Evolutionary conservation across 371 early-diverging fungal species (phyloP), one percentile per base, ranked within the genome.

Genomic region (Rhizopus microsporus): DNA sequence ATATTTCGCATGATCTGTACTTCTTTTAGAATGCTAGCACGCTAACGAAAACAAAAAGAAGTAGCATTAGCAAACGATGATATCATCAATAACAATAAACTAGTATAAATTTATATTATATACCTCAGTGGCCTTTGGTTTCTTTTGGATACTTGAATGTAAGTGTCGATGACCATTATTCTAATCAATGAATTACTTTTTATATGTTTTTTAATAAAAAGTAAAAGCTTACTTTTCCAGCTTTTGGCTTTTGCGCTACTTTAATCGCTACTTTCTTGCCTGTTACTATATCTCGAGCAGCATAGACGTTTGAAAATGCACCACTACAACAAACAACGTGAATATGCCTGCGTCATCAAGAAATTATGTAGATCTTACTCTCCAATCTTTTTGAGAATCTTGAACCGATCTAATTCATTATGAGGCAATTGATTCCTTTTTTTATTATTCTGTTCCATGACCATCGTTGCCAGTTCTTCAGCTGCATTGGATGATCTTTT

Each of bases 271-370:
- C 91, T 38, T 82, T 68, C 23, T 78, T 67, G 12, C 80, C 78
- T 4, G 74, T 82, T 47, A 65, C 64, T 15, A 62, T 57, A 56
- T 87, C 83, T 40, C 75, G 69, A 4, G 89, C 92, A 52, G 81
- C 77, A 74, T 84, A 90, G 4, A 92, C 92, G 51, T 82, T 87
- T 55, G 88, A 88, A 67, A 92, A 92, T n/a, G 91, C 92, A 49
- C 92, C 92, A 64, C 87, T 88, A 73, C 60, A 33, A 59, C 45
- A 45, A 48, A 33, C 13, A 0, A 16, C 23, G 13, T 31, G 39
- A 47, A 16, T n/a, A 32, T 8, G 44, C 16, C 2, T n/a, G 44
- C 16, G 7, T 8, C 7, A 43, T 15, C 10, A 16, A 12, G 32
- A 38, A 35, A 35, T 9, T 9, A 30, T 29, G 31, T 23, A 45